Evolutionary conservation across 306 rosid species (phyloP).

Genomic region (Phaseolus lunatus): DNA sequence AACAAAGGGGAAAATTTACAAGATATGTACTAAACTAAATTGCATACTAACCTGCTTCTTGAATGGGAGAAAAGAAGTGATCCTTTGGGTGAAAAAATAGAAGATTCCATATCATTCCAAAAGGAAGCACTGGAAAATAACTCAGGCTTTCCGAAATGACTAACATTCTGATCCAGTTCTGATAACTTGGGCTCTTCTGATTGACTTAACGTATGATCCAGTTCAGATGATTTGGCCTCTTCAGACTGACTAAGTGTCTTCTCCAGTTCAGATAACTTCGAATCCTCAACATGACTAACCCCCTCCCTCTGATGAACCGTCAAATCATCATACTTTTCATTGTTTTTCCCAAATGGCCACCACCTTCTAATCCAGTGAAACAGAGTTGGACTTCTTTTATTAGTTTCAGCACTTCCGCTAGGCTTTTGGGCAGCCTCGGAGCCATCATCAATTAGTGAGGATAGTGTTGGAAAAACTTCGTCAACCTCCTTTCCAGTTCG

Average conservation of each 20-base stretch:
- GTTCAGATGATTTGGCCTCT: slow-evolving; percentile 48
- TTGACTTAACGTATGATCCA: slow-evolving; percentile 42
- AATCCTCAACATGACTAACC: slow-evolving; percentile 43
- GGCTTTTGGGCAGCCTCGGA: slow-evolving; percentile 43
- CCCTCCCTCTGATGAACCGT: slow-evolving; percentile 45
- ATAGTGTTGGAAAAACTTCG: slow-evolving; percentile 42
- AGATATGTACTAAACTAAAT: slow-evolving; percentile 19
- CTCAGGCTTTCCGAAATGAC: slow-evolving; percentile 46
- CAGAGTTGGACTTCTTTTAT: slow-evolving; percentile 47
- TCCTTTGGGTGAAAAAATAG: slow-evolving; percentile 64
- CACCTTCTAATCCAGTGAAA: slow-evolving; percentile 53
- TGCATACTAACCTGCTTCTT: slow-evolving; percentile 71
- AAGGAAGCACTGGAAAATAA: slow-evolving; percentile 67
- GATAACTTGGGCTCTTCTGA: slow-evolving; percentile 45
- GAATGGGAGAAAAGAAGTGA: slow-evolving; percentile 63
- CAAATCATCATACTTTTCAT: slow-evolving; percentile 39
- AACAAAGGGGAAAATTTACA: slow-evolving; percentile 16
- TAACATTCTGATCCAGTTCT: slow-evolving; percentile 41
- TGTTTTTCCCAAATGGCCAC: slow-evolving; percentile 61
- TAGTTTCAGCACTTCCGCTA: slow-evolving; percentile 44
- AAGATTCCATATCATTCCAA: slow-evolving; percentile 78
- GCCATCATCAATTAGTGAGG: slow-evolving; percentile 45
- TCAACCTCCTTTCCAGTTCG: slow-evolving; percentile 50
- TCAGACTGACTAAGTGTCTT: slow-evolving; percentile 35
- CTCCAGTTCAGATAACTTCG: slow-evolving; percentile 51